A percentile compares a stretch with the other conserved stretches of the same genome.
Conservation (phyloP, 2,329 filamentous ascomycete genomes). For the Cryphonectria japonica region DNA sequence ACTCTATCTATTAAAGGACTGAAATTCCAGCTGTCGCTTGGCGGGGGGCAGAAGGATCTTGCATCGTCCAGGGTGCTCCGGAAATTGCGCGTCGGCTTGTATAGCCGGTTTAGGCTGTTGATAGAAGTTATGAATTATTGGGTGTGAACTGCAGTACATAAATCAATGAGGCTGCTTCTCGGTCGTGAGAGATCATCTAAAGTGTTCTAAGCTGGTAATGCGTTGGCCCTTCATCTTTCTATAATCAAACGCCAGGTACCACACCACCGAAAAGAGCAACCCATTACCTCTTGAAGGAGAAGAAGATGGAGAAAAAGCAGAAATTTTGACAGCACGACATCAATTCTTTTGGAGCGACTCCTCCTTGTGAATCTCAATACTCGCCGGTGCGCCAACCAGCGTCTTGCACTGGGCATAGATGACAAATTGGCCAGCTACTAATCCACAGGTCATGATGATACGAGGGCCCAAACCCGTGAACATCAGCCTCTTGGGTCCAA, state of each 20-base stretch:
- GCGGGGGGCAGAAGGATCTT: background rate
- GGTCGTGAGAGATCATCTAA: background rate
- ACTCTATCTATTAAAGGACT: background rate
- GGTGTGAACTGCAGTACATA: background rate
- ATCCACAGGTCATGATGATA: conserved; percentile 56
- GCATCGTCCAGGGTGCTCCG: background rate
- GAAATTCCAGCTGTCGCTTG: background rate
- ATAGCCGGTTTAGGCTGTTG: background rate
- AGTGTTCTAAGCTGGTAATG: background rate
- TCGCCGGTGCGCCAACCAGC: conserved; percentile 53
- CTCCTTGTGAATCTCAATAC: conserved; percentile 59
- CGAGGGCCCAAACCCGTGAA: conserved; percentile 54
- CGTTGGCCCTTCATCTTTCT: background rate
- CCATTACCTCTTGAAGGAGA: no score
- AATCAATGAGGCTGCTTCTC: background rate
- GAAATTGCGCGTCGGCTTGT: background rate
- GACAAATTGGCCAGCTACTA: conserved; percentile 58
- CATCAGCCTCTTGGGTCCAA: conserved; percentile 53
- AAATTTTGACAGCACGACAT: background rate
- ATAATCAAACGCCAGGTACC: conserved; percentile 11
- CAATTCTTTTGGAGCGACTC: conserved; percentile 24
- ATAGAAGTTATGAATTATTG: background rate
- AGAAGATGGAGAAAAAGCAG: no score
- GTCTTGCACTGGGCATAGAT: conserved; percentile 60
- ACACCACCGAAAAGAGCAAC: background rate